Conservation (phyloP, 2,329 filamentous ascomycete species). For the Graphilbum sp. region DNA sequence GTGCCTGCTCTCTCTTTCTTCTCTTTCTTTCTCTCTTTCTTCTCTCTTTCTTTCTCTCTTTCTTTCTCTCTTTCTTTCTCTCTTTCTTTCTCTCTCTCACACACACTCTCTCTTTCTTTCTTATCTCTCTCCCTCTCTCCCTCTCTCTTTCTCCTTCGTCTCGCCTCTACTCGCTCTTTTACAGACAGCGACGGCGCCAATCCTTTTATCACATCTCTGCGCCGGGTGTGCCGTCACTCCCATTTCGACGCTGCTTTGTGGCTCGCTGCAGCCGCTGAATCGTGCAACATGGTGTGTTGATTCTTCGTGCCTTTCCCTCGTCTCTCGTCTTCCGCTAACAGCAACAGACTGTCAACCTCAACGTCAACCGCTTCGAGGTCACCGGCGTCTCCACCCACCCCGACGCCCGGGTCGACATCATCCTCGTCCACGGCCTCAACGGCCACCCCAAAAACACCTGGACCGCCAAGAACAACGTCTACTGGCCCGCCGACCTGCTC, state of each 20-base stretch:
- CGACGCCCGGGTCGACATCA: slow-evolving; percentile 43
- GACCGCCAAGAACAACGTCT: slow-evolving; percentile 37
- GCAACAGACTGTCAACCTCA: background rate
- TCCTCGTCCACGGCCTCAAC: slow-evolving; percentile 57
- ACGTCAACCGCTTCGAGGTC: slow-evolving; percentile 29
- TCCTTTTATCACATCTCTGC: too few species aligned
- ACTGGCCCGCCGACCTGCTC: slow-evolving; percentile 55
- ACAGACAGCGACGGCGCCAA: too few species aligned
- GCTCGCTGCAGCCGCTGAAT: too few species aligned
- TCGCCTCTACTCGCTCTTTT: background rate
- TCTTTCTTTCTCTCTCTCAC: too few species aligned
- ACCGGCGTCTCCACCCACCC: slow-evolving; percentile 43
- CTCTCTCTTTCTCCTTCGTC: background rate
- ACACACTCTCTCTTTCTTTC: background rate
- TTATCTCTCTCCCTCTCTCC: background rate
- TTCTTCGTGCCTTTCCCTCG: too few species aligned
- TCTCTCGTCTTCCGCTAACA: background rate
- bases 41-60: background rate
- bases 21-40: background rate
- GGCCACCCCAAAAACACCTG: slow-evolving; percentile 50
- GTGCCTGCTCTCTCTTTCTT: too few species aligned
- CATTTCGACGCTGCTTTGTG: too few species aligned
- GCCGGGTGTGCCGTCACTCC: too few species aligned
- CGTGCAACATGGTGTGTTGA: too few species aligned
- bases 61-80: background rate